Evolutionary conservation across 257 asterid species (phyloP).

Genomic region (Solanum chiquidenum): DNA sequence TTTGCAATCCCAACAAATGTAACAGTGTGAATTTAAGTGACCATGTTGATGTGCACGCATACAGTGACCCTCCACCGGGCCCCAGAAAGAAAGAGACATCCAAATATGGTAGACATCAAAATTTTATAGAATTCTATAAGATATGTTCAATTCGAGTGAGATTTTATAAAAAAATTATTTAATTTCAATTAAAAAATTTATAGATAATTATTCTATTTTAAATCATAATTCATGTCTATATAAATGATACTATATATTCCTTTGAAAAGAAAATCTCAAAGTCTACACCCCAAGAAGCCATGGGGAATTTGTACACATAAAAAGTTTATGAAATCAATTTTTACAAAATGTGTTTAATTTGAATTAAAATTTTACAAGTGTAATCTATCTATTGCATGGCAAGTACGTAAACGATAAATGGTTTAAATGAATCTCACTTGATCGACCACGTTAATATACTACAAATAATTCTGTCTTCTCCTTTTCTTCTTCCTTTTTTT

Average conservation of each 20-base stretch:
- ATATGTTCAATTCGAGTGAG: fast-evolving
- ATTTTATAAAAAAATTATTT: too few relatives aligned
- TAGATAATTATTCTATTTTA: too few relatives aligned
- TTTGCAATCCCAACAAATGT: neutral
- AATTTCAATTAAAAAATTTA: fast-evolving
- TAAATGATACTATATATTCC: too few relatives aligned
- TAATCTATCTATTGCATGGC: neutral
- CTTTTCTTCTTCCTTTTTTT: neutral
- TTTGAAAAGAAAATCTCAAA: too few relatives aligned
- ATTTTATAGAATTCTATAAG: fast-evolving
- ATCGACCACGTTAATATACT: neutral
- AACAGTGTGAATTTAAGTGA: neutral
- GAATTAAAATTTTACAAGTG: neutral
- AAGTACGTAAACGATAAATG: neutral
- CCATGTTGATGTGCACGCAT: neutral
- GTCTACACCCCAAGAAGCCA: neutral
- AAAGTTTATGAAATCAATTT: fast-evolving
- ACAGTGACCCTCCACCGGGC: neutral
- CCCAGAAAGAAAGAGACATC: neutral
- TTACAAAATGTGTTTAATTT: fast-evolving
- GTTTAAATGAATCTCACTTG: neutral
- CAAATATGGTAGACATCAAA: neutral
- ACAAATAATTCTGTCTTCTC: neutral
- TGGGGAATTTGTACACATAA: neutral
- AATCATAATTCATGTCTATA: fast-evolving